These are phyloP conservation scores for Fusarium citri DNA, from an alignment of 2,329 filamentous ascomycete species.

Conservation along the genomic window DNA sequence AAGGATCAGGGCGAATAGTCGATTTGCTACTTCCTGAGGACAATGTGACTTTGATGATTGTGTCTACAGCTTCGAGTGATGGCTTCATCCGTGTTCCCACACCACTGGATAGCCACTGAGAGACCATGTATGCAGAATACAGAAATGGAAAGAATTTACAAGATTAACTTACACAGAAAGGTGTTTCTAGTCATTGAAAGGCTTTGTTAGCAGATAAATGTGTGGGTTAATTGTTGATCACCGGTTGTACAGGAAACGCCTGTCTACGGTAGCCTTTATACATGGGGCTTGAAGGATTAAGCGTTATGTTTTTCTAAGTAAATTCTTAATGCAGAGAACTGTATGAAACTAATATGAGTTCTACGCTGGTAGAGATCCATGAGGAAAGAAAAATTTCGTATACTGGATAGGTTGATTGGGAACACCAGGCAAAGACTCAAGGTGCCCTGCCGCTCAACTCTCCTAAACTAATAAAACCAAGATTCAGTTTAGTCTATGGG, in stretches of 20 bases:
- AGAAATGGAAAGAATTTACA: slow-evolving; percentile 5
- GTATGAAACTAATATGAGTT: not conserved
- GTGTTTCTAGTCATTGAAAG: not conserved
- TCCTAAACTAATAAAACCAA: not conserved
- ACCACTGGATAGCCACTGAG: slow-evolving; percentile 26
- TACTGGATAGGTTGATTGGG: not conserved
- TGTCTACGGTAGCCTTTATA: not conserved
- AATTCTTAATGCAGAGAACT: not conserved
- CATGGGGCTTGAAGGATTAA: slow-evolving; percentile 4
- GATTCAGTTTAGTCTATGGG: slow-evolving; percentile 18
- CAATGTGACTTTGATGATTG: not conserved
- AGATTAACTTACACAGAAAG: not conserved
- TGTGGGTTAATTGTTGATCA: slow-evolving; percentile 1
- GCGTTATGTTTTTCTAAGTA: not conserved
- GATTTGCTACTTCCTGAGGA: slow-evolving; percentile 58
- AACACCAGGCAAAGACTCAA: not conserved
- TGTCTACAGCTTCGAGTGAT: not conserved
- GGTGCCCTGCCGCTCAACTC: not conserved
- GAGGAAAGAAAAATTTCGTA: no score
- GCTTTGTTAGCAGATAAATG: not conserved
- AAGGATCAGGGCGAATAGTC: slow-evolving; percentile 64
- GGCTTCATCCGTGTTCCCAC: slow-evolving; percentile 8
- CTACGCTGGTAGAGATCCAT: not conserved
- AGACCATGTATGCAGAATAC: not conserved
- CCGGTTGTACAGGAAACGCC: slow-evolving; percentile 18